Evolutionary conservation across 2,329 filamentous ascomycete species (phyloP).

Genomic region (Lithohypha guttulata): DNA sequence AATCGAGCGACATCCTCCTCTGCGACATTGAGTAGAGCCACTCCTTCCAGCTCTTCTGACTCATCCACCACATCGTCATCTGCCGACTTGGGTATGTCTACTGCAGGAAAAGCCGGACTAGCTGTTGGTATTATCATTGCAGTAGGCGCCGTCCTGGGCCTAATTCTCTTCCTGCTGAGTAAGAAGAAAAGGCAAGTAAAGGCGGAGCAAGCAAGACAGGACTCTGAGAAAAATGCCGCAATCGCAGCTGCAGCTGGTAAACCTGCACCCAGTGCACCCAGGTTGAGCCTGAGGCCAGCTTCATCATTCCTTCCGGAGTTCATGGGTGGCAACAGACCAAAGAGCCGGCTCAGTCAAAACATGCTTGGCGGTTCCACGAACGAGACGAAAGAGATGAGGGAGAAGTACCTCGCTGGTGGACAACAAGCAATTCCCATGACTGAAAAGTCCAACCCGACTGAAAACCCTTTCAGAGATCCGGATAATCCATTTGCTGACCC

Average conservation of each 20-base stretch:
- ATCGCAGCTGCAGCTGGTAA: constrained; percentile 22
- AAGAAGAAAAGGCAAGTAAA: constrained; percentile 55
- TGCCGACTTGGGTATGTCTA: constrained; percentile 30
- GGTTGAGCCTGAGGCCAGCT: constrained; percentile 71
- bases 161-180: constrained; percentile 62
- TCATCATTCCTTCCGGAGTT: constrained; percentile 71
- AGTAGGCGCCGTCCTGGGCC: constrained; percentile 54
- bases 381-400: constrained; percentile 6
- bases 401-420: constrained; percentile 11
- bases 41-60: constrained; percentile 7
- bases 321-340: constrained; percentile 23
- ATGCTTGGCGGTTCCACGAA: constrained; percentile 19
- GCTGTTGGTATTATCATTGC: constrained; percentile 69
- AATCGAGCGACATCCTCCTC: constrained; percentile 15
- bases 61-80: constrained; percentile 14
- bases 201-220: constrained; percentile 32
- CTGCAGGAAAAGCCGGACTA: constrained; percentile 62
- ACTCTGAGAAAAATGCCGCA: constrained; percentile 53
- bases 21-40: constrained; percentile 5
- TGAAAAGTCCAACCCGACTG: constrained; percentile 10
- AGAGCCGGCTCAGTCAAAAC: constrained; percentile 19
- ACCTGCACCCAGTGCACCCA: constrained; percentile 49
- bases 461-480: constrained; percentile 17
- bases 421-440: constrained; percentile 6
- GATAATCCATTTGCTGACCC: constrained; percentile 22